These are phyloP conservation scores for Phlyctochytrium planicorne DNA, from an alignment of 192 early-diverging fungal species.

Conservation along the genomic window DNA sequence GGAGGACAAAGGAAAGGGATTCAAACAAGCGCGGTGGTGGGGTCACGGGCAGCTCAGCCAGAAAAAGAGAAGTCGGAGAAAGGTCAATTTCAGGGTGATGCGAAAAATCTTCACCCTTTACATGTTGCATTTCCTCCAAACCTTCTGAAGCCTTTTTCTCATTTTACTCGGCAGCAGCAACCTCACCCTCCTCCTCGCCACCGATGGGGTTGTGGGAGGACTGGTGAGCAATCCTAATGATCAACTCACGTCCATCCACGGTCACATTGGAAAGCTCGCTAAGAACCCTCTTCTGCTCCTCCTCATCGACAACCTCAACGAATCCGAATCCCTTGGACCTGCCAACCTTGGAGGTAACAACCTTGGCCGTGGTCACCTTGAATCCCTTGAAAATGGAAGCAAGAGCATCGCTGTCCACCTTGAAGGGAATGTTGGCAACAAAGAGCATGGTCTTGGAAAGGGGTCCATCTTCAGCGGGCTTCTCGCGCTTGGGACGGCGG, in stretches of 20 bases:
- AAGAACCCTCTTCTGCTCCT: conserved; percentile 74
- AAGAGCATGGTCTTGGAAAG: conserved; percentile 51
- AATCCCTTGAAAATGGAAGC: conserved; percentile 44
- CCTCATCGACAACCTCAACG: conserved; percentile 75
- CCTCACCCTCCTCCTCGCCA: neutral
- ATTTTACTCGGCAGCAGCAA: too few relatives aligned
- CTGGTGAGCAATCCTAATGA: conserved; percentile 46
- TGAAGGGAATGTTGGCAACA: conserved; percentile 62
- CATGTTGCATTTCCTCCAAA: too few relatives aligned
- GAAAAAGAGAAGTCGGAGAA: too few relatives aligned
- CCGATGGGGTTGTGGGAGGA: neutral
- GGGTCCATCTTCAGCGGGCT: conserved; percentile 20
- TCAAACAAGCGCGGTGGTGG: too few relatives aligned
- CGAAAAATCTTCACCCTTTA: too few relatives aligned
- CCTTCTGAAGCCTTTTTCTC: too few relatives aligned
- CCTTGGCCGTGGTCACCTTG: conserved; percentile 68
- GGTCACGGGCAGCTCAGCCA: too few relatives aligned
- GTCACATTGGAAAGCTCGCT: conserved; percentile 52
- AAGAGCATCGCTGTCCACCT: conserved; percentile 45
- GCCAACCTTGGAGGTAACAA: conserved; percentile 68
- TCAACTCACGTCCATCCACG: conserved; percentile 68
- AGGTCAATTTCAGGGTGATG: too few relatives aligned
- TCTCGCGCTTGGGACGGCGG: conserved; percentile 11
- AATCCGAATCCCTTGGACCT: conserved; percentile 95
- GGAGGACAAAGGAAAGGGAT: too few relatives aligned